phyloP scores from a whole-genome alignment of 2,329 filamentous ascomycete species.

The Cladosporium phlei region DNA sequence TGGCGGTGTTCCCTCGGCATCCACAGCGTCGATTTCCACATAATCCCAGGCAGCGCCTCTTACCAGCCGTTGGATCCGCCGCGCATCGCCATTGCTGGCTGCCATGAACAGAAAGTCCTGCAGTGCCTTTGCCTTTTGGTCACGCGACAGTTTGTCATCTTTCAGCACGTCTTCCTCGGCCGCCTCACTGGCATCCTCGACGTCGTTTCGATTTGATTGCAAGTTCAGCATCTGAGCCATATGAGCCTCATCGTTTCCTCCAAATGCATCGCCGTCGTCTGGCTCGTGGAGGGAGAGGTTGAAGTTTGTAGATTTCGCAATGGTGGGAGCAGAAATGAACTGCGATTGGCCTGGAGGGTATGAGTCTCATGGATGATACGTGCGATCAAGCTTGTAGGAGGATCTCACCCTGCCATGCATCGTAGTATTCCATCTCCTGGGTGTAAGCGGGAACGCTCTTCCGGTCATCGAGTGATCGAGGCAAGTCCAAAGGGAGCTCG shows the following conservation, averaged over 20 bases:
- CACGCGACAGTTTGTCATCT: slow-evolving; percentile 66
- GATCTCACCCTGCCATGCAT: slow-evolving; percentile 87
- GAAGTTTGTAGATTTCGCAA: slow-evolving; percentile 80
- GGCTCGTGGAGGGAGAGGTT: slow-evolving; percentile 78
- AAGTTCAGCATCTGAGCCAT: slow-evolving; percentile 95
- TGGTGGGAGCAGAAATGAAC: slow-evolving; percentile 80
- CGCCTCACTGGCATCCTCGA: slow-evolving; percentile 58
- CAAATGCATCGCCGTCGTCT: slow-evolving; percentile 58
- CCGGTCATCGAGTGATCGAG: slow-evolving; percentile 86
- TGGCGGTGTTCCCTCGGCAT: slow-evolving; percentile 93
- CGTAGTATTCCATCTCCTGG: slow-evolving; percentile 93
- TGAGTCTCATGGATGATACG: slow-evolving; percentile 9
- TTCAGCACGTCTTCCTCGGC: slow-evolving; percentile 75
- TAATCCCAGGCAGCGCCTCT: slow-evolving; percentile 67
- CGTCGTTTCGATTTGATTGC: slow-evolving; percentile 79
- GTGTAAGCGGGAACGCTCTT: slow-evolving; percentile 61
- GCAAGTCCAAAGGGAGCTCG: slow-evolving; percentile 75
- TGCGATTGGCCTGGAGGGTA: slow-evolving; percentile 74
- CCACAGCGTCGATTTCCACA: slow-evolving; percentile 79
- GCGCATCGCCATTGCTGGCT: slow-evolving; percentile 89
- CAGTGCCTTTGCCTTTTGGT: slow-evolving; percentile 74
- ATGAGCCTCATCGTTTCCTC: slow-evolving; percentile 74
- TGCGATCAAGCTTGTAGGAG: slow-evolving; percentile 27
- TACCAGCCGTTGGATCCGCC: slow-evolving; percentile 71
- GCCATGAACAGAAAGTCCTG: slow-evolving; percentile 92